Percentiles rank a stretch among this genome's conserved stretches.
phyloP scores from a whole-genome alignment of 2,329 filamentous ascomycete species.

The Epicoccum nigrum region DNA sequence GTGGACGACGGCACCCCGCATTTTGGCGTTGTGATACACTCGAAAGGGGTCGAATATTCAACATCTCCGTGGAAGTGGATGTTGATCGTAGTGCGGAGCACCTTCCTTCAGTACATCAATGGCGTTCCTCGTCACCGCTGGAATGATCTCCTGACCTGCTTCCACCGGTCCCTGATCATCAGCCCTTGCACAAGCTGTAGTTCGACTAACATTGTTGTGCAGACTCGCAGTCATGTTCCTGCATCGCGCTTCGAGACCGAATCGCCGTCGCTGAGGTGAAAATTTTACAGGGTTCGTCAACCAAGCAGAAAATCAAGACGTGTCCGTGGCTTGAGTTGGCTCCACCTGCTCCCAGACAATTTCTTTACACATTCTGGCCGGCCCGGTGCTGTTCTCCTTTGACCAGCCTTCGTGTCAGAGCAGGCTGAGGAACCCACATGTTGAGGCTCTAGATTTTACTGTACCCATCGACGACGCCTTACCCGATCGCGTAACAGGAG shows the following conservation, averaged over 20 bases:
- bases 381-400: constrained; percentile 23
- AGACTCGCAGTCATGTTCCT: constrained; percentile 22
- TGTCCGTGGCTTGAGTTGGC: constrained; percentile 29
- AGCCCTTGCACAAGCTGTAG: constrained; percentile 3
- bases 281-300: constrained; percentile 30
- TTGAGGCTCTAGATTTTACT: constrained; percentile 38
- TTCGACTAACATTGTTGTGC: constrained; percentile 28
- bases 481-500: constrained; percentile 27
- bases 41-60: constrained; percentile 21
- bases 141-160: constrained; percentile 17
- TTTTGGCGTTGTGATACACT: constrained; percentile 28
- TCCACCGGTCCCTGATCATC: neutral
- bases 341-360: constrained; percentile 33
- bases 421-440: constrained; percentile 30
- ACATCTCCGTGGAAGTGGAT: constrained; percentile 42
- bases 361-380: constrained; percentile 31
- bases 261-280: constrained; percentile 37
- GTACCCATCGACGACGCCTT: constrained; percentile 14
- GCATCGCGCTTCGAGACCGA: constrained; percentile 35
- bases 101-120: constrained; percentile 16
- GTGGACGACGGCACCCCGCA: constrained; percentile 31
- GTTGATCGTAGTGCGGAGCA: neutral
- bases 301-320: constrained; percentile 24
- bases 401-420: constrained; percentile 24
- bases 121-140: constrained; percentile 12